Percentiles rank a stretch among this genome's conserved stretches.
These are phyloP conservation scores for Botrytis pseudocinerea DNA, from an alignment of 2,329 filamentous ascomycete genomes.

Conservation along the genomic window DNA sequence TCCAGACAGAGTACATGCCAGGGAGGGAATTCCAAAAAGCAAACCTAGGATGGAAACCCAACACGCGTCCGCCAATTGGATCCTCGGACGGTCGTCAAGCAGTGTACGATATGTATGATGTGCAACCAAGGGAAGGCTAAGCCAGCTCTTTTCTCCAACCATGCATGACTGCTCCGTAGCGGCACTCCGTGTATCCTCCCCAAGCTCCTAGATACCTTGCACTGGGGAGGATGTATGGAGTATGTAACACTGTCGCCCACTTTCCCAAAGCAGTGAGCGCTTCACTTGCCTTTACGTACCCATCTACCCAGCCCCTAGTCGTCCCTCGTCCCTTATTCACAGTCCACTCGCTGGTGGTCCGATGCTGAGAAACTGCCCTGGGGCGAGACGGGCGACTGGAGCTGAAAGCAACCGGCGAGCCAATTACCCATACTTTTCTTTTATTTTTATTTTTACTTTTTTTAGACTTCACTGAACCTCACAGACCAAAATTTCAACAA, in stretches of 20 bases:
- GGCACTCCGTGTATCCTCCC: too few species aligned
- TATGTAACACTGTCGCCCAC: background rate
- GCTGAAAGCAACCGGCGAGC: background rate
- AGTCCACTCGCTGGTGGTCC: background rate
- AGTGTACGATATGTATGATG: too few species aligned
- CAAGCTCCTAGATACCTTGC: too few species aligned
- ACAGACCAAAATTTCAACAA: background rate
- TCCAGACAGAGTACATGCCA: too few species aligned
- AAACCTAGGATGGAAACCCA: background rate
- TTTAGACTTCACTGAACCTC: background rate
- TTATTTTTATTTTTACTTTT: background rate
- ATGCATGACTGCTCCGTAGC: background rate
- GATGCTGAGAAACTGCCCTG: background rate
- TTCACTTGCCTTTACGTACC: background rate
- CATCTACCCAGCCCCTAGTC: background rate
- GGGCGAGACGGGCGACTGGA: too few species aligned
- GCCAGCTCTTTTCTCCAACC: background rate
- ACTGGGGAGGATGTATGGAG: background rate
- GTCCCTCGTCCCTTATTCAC: too few species aligned
- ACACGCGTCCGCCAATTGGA: background rate
- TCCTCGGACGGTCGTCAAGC: too few species aligned
- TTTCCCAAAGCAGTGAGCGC: constrained; percentile 6
- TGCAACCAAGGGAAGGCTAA: too few species aligned
- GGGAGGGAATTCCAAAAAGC: background rate
- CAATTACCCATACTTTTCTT: background rate